Evolutionary conservation across 176 grass and related monocot genomes (phyloP).

Genomic region (Oryza brachyantha): DNA sequence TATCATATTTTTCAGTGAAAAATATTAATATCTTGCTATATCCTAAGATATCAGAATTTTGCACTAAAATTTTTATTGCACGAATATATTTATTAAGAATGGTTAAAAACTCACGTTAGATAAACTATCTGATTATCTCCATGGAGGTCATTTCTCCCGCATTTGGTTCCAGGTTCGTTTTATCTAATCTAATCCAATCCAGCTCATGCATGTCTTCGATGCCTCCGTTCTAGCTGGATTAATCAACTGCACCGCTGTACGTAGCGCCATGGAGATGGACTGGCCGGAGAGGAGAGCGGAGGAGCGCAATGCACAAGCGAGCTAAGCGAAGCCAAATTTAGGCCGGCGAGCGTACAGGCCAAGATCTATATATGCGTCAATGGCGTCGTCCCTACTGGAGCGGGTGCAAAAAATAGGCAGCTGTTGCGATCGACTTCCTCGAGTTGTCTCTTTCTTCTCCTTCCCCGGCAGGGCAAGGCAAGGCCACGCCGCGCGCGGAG

Average conservation of each 20-base stretch:
- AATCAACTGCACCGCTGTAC: too few relatives aligned
- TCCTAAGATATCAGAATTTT: too few relatives aligned
- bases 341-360: neutral
- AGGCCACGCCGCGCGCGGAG: conserved; percentile 32
- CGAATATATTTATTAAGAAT: too few relatives aligned
- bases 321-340: conserved; percentile 28
- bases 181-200: too few relatives aligned
- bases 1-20: too few relatives aligned
- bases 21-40: too few relatives aligned
- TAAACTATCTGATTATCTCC: too few relatives aligned
- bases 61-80: too few relatives aligned
- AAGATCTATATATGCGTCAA: conserved; percentile 33
- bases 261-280: too few relatives aligned
- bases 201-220: neutral
- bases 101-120: too few relatives aligned
- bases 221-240: too few relatives aligned
- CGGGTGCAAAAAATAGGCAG: conserved; percentile 39
- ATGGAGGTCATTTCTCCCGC: neutral
- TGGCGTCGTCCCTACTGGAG: neutral
- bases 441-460: conserved; percentile 53
- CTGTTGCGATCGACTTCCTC: conserved; percentile 34
- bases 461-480: conserved; percentile 36
- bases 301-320: neutral
- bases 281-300: neutral
- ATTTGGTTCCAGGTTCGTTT: neutral